Base-by-base conservation (phyloP, 768 basidiomycete genomes). In the Termitomyces sp. region DNA sequence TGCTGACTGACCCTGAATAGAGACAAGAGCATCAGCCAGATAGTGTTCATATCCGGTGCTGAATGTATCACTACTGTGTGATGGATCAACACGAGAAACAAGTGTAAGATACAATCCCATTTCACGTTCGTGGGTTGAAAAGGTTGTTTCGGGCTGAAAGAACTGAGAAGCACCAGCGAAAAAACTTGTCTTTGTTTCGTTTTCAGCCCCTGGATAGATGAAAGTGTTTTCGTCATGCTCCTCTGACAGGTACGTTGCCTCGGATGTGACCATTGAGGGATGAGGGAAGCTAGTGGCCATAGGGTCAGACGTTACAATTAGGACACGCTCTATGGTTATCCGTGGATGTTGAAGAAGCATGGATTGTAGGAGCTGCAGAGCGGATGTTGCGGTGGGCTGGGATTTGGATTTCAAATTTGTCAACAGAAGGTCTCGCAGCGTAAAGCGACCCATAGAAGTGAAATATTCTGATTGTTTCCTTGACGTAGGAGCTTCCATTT, bases 21-120 rank as follows among this genome's bases (percentile, higher is more conserved):
- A 79, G 35, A 81, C 66, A 18, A 93, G 72, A 7, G 91, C 92
- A 65, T 94, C 93, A 32, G 81, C 80, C 38, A 94, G 81, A 73
- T 94, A 95, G 66, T 91, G 87, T 48, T 91, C 88, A 63, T 93
- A 92, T 24, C 90, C 89, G 3, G 92, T 93, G 71, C 91, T 93
- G 76, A 93, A 92, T 16, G 80, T 83, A 63, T 91, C 87, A 42
- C 81, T 82, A 63, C 78, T 80, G 66, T 90, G 86, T 18, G 82
- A 81, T 32, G 89, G 88, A 66, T 92, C 87, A 18, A 91, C 81
- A 16, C 89, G 84, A n/a, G 89, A 90, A 18, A 95, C 85, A 2
- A 92, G 81, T 24, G 87, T 78, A 55, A 91, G 80, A 66, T 95
- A 94, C 24, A 95, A 80, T 5, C 82, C 85, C 82, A 91, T 89